phyloP scores from a whole-genome alignment of 345 rosid species.

The Eucalyptus brandiana region DNA sequence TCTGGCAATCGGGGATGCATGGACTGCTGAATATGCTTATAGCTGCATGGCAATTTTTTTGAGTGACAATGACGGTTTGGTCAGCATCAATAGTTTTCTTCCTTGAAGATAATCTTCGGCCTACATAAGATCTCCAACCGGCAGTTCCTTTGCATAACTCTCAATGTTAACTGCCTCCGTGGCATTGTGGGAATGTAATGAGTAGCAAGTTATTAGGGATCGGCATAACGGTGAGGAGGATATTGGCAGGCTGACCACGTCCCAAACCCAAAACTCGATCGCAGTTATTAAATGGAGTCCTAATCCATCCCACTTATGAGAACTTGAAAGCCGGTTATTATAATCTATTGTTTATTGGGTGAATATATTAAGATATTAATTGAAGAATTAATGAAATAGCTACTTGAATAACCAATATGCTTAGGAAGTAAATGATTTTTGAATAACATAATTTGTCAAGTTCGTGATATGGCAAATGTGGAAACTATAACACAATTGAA shows the following conservation, averaged over 20 bases:
- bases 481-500: accelerated
- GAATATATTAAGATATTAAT: too few species aligned
- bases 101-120: background rate
- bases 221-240: background rate
- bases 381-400: background rate
- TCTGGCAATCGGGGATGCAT: background rate
- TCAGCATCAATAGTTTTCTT: background rate
- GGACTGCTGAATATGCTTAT: background rate
- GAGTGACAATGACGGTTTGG: background rate
- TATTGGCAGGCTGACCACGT: background rate
- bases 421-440: background rate
- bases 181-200: background rate
- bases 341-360: background rate
- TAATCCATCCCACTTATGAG: background rate
- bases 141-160: background rate
- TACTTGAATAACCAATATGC: background rate
- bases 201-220: background rate
- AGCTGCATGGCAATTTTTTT: background rate
- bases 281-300: background rate
- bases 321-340: background rate
- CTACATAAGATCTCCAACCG: background rate
- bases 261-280: background rate
- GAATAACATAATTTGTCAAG: background rate
- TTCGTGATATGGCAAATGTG: accelerated
- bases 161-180: background rate